Conservation (phyloP, 805 yeast species). For the Dipodascopsis tothii region DNA sequence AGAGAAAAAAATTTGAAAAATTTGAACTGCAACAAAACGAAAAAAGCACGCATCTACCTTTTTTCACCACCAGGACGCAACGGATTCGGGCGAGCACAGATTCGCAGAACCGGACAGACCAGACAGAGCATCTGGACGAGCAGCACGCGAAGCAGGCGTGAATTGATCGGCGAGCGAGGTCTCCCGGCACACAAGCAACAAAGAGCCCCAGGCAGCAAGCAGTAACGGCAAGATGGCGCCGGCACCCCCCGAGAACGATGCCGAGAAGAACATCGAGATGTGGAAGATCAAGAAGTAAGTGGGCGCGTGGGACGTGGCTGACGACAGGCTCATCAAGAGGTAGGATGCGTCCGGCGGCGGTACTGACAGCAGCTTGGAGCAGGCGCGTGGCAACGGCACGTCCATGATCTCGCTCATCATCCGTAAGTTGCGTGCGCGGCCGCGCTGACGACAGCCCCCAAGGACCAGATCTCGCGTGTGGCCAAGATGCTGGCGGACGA, state of each 20-base stretch:
- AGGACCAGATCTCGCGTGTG: constrained; percentile 79
- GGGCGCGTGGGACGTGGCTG: background rate
- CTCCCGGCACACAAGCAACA: no score
- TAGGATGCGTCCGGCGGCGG: no score
- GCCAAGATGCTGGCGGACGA: constrained; percentile 94
- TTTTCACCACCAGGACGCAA: no score
- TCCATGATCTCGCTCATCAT: constrained; percentile 95
- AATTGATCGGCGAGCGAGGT: no score
- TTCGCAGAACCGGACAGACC: no score
- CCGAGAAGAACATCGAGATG: constrained; percentile 94
- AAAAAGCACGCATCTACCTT: no score
- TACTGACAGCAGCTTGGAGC: constrained; percentile 66
- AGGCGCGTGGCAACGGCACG: constrained; percentile 97
- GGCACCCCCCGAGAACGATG: constrained; percentile 49
- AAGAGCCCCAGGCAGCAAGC: no score
- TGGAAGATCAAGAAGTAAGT: constrained; percentile 88
- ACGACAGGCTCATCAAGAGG: constrained; percentile 30
- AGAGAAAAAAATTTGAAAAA: no score
- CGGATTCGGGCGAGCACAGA: no score
- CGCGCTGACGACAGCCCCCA: constrained; percentile 55
- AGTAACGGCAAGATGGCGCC: constrained; percentile 35
- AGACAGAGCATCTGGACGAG: no score
- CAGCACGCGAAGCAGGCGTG: no score
- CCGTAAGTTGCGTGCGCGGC: constrained; percentile 13
- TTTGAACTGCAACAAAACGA: no score